Evolutionary conservation across 2,329 filamentous ascomycete genomes (phyloP).

Genomic region (Mariannaea sp.): DNA sequence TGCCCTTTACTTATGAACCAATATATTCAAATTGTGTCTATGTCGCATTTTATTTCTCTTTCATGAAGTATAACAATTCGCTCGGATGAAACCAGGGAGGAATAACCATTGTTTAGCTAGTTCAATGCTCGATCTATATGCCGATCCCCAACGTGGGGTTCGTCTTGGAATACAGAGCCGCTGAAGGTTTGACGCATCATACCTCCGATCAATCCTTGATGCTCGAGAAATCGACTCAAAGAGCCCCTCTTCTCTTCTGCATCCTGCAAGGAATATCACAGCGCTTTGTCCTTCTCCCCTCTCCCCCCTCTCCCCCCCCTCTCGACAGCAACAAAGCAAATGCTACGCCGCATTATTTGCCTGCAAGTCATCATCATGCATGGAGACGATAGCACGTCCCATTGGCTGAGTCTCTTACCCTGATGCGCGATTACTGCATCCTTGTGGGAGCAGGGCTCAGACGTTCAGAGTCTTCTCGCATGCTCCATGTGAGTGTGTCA

Average conservation of each 20-base stretch:
- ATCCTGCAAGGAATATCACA: no score
- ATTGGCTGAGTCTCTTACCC: background rate
- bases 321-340: no score
- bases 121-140: background rate
- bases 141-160: background rate
- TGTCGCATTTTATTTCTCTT: no score
- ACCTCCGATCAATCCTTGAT: background rate
- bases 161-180: slow-evolving; percentile 15
- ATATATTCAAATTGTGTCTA: background rate
- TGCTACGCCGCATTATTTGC: no score
- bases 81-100: background rate
- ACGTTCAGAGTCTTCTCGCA: no score
- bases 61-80: no score
- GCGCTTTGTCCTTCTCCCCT: no score
- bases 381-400: background rate
- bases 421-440: slow-evolving; percentile 10
- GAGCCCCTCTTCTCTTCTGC: background rate
- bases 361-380: slow-evolving; percentile 21
- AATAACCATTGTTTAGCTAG: background rate
- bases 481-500: no score
- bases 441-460: background rate
- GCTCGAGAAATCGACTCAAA: background rate
- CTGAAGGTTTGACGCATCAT: background rate
- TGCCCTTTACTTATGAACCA: background rate
- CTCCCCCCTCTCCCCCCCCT: background rate